Evolutionary conservation across 768 basidiomycete genomes (phyloP).

Genomic region (Boletus speciosus): DNA sequence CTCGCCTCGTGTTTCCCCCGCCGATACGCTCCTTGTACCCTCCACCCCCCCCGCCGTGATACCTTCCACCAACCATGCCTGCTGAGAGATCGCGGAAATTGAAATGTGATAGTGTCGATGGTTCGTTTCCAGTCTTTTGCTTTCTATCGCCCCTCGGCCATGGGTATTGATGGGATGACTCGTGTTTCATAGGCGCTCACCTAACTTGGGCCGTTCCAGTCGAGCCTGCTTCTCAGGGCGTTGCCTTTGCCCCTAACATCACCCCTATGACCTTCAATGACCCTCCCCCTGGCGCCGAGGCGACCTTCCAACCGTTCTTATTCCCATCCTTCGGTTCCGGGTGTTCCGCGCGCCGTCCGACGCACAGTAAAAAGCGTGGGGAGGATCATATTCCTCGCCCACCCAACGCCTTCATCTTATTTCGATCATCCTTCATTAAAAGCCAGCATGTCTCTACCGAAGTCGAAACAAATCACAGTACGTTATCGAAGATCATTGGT

Average conservation of each 20-base stretch:
- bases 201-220: slow-evolving; percentile 46
- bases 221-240: slow-evolving; percentile 37
- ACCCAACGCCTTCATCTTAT: slow-evolving; percentile 84
- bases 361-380: slow-evolving; percentile 67
- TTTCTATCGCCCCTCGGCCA: background rate
- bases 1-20: slow-evolving; percentile 25
- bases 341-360: slow-evolving; percentile 38
- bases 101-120: slow-evolving; percentile 35
- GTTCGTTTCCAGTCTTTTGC: slow-evolving; percentile 26
- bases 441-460: slow-evolving; percentile 70
- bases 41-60: slow-evolving; percentile 17
- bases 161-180: slow-evolving; percentile 15
- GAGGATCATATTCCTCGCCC: slow-evolving; percentile 79
- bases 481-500: slow-evolving; percentile 81
- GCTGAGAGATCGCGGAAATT: slow-evolving; percentile 39
- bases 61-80: slow-evolving; percentile 40
- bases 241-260: slow-evolving; percentile 57
- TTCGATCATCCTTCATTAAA: slow-evolving; percentile 81
- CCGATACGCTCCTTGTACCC: slow-evolving; percentile 20
- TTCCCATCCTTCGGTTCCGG: slow-evolving; percentile 51
- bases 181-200: slow-evolving; percentile 34
- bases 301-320: slow-evolving; percentile 45
- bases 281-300: slow-evolving; percentile 36
- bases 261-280: slow-evolving; percentile 59
- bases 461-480: slow-evolving; percentile 80